Percentiles rank a stretch among this genome's conserved stretches.
Conservation (phyloP, 768 basidiomycete genomes). For the Kwoniella shandongensis region DNA sequence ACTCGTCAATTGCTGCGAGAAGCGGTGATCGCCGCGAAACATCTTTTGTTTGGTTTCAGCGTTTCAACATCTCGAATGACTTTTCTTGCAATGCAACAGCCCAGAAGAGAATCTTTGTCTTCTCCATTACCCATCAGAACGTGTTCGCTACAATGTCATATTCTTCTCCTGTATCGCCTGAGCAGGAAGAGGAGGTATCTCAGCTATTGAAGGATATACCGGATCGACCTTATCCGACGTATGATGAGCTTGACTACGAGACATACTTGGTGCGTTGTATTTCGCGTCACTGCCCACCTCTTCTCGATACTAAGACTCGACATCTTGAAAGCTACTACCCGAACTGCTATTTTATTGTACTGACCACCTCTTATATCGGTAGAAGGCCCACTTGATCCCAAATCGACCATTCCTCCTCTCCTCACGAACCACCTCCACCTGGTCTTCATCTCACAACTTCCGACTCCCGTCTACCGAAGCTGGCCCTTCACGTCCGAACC, state of each 20-base stretch:
- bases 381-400: slow-evolving; percentile 39
- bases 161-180: neutral
- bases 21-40: too few relatives aligned
- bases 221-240: slow-evolving; percentile 26
- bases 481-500: slow-evolving; percentile 23
- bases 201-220: slow-evolving; percentile 1
- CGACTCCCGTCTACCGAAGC: neutral
- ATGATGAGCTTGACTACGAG: slow-evolving; percentile 24
- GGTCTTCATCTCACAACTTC: slow-evolving; percentile 22
- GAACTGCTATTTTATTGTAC: neutral
- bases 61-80: too few relatives aligned
- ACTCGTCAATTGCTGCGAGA: too few relatives aligned
- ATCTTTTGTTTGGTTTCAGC: too few relatives aligned
- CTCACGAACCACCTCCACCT: slow-evolving; percentile 14
- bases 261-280: slow-evolving; percentile 26
- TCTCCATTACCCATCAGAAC: too few relatives aligned
- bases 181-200: slow-evolving; percentile 1
- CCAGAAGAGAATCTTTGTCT: too few relatives aligned
- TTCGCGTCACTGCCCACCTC: too few relatives aligned
- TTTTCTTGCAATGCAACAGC: too few relatives aligned
- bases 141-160: too few relatives aligned
- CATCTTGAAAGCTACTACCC: neutral
- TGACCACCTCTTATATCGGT: neutral
- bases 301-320: too few relatives aligned
- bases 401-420: slow-evolving; percentile 41